These are phyloP conservation scores for Solanum lycopersicoides DNA, from an alignment of 257 asterid species.

Conservation along the genomic window DNA sequence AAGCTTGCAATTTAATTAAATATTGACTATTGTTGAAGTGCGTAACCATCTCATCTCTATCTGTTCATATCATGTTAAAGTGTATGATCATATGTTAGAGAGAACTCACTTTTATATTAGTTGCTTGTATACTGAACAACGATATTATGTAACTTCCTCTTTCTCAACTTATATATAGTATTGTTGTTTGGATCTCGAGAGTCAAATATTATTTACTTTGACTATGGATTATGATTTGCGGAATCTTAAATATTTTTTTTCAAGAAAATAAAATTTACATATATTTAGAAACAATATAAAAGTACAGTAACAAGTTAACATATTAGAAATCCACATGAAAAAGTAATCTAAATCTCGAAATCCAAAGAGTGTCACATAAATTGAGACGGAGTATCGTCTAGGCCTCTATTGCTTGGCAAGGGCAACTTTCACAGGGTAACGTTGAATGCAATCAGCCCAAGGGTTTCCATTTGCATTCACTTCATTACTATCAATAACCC, in stretches of 20 bases:
- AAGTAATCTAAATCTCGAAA: background rate
- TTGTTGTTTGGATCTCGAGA: background rate
- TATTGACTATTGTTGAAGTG: background rate
- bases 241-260: background rate
- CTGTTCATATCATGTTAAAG: background rate
- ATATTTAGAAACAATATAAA: background rate
- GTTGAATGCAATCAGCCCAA: conserved; percentile 34
- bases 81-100: background rate
- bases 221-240: background rate
- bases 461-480: conserved; percentile 22
- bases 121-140: background rate
- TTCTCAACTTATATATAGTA: background rate
- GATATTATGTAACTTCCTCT: background rate
- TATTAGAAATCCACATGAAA: background rate
- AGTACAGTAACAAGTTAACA: background rate
- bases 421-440: conserved; percentile 31
- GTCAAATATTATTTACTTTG: background rate
- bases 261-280: background rate
- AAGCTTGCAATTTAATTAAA: background rate
- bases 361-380: background rate
- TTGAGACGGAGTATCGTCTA: background rate
- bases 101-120: background rate
- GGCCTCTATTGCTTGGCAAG: background rate
- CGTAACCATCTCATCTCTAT: background rate
- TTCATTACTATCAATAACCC: conserved; percentile 3